Evolutionary conservation across 768 basidiomycete genomes (phyloP).

Genomic region (Favolaschia claudopus): DNA sequence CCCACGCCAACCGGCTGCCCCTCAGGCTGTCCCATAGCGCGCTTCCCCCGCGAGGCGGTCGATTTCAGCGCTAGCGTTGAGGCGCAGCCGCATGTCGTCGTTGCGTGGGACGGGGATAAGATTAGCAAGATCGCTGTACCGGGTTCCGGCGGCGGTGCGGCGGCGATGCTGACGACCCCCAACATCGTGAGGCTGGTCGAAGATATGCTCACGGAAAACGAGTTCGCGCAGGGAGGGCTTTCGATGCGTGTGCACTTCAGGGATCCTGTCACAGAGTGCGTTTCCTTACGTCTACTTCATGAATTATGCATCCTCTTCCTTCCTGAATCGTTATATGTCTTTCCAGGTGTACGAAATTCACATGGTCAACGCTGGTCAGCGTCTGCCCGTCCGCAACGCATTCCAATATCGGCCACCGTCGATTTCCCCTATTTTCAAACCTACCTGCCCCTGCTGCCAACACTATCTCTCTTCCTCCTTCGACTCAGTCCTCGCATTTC

Average conservation of each 20-base stretch:
- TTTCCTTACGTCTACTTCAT: background rate
- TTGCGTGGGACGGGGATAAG: slow-evolving; percentile 36
- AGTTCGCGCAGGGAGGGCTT: slow-evolving; percentile 17
- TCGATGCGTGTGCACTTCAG: slow-evolving; percentile 31
- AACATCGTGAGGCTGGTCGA: slow-evolving; percentile 23
- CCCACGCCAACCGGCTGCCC: slow-evolving; percentile 26
- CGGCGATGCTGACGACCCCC: slow-evolving; percentile 13
- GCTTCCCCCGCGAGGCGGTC: slow-evolving; percentile 27
- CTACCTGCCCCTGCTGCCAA: background rate
- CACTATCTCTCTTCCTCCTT: background rate
- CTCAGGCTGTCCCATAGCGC: slow-evolving; percentile 30
- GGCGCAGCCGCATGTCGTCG: slow-evolving; percentile 27
- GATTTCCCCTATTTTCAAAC: slow-evolving; percentile 28
- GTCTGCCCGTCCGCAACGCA: slow-evolving; percentile 33
- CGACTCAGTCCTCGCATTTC: background rate
- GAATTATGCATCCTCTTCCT: background rate
- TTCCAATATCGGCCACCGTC: slow-evolving; percentile 21
- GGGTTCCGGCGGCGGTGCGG: background rate
- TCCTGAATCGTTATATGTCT: background rate
- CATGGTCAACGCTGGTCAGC: slow-evolving; percentile 34
- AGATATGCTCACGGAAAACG: slow-evolving; percentile 22
- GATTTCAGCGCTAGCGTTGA: slow-evolving; percentile 14
- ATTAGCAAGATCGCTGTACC: slow-evolving; percentile 33
- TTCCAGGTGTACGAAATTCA: slow-evolving; percentile 23
- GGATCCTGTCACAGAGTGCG: slow-evolving; percentile 32